A percentile compares a stretch with the other conserved stretches of the same genome.
Conservation (phyloP, 2,329 filamentous ascomycete species). For the Colletotrichum falcatum region DNA sequence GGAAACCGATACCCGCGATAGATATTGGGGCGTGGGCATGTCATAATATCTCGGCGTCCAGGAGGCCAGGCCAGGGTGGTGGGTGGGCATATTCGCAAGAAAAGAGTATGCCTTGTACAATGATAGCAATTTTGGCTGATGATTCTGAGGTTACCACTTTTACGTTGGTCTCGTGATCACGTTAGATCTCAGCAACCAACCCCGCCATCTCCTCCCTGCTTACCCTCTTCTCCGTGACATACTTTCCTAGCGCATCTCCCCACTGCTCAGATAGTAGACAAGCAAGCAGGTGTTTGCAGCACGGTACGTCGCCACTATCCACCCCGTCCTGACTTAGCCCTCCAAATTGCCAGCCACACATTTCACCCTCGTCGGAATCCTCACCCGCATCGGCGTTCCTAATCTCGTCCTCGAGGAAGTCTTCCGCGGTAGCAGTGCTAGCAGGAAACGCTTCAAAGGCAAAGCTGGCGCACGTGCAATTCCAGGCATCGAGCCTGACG, state of each 20-base stretch:
- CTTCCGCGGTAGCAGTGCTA: not conserved
- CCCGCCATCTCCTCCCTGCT: conserved; percentile 78
- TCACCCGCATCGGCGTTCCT: conserved; percentile 36
- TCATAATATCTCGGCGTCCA: conserved; percentile 42
- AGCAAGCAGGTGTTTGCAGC: conserved; percentile 91
- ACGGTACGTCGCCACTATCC: conserved; percentile 59
- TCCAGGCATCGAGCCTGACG: conserved; percentile 82
- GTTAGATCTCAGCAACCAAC: conserved; percentile 63
- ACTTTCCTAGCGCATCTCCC: conserved; percentile 64
- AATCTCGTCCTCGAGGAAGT: conserved; percentile 18
- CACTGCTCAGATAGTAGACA: conserved; percentile 81
- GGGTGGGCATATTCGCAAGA: conserved; percentile 33
- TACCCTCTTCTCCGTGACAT: conserved; percentile 66
- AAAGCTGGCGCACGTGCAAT: conserved; percentile 90
- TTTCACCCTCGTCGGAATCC: conserved; percentile 25
- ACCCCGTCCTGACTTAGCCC: conserved; percentile 58
- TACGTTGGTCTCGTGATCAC: not conserved
- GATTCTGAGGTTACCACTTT: not conserved
- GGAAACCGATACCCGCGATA: conserved; percentile 40
- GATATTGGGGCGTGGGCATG: conserved; percentile 37
- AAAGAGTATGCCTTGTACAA: conserved; percentile 40
- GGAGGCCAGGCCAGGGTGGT: conserved; percentile 28
- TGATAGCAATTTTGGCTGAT: conserved; percentile 37
- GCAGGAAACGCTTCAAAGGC: conserved; percentile 76
- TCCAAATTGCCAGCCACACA: conserved; percentile 58